Base-by-base conservation (phyloP, 2,329 filamentous ascomycete genomes). In the Ophiostoma sp. region DNA sequence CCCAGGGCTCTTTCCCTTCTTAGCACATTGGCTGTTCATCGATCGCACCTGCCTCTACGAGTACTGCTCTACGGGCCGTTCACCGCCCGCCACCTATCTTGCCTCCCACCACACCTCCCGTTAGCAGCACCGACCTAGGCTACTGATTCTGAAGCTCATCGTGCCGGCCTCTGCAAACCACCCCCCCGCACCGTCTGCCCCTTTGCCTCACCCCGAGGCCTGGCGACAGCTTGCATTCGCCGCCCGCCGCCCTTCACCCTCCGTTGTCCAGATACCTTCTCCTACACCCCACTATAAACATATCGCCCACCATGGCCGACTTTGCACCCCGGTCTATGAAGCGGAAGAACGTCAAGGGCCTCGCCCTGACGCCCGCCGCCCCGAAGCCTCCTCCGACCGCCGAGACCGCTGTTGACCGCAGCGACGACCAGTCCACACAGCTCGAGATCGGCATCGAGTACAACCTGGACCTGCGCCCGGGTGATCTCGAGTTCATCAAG, bases 381-480 rank as follows among this genome's bases (percentile, higher is more conserved):
- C 89, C 92, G 58, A 92, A 92, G 71, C 82, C 86, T 65, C 81
- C 87, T 67, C 86, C 88, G 67, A 88, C 91, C 42, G 89, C 91
- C 63, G 90, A 92, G 74, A 89, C 87, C 70, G 91, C 85, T 70
- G 87, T 84, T 72, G 89, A 91, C 76, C 82, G 84, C 70, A 81
- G 79, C 68, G 81, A 80, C 67, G 82, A 85, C 72, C 83, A 85
- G 71, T 90, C 89, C 0, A 85, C 83, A 66, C 86, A 89, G 71
- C 83, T 99, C 64, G 94, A 99, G 80, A 98, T 99, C 76, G 95
- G 95, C 27, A 92, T 98, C 71, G 95, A 99, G 80, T 98, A 98
- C 83, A 93, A 94, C 76, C 82, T 98, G 65, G 93, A 99, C 76
- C 82, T 98, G 74, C 88, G 90, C 74, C 93, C 92, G 67, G 94